Conservation (phyloP, 2,329 filamentous ascomycete species). For the Aschersonia sp. region DNA sequence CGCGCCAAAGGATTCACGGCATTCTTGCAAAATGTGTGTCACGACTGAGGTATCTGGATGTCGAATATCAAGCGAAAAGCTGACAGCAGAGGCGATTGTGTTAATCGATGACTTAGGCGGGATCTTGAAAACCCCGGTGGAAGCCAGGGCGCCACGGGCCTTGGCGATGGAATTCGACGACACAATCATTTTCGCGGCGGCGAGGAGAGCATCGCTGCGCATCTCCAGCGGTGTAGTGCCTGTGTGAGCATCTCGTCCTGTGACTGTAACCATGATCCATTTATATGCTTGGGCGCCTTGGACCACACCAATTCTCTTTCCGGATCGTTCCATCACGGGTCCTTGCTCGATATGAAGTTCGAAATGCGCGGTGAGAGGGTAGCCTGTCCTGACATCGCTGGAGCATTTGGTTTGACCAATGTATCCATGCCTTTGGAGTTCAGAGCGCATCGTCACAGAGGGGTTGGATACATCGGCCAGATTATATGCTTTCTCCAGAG, state of each 20-base stretch:
- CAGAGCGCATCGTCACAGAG: slow-evolving; percentile 13
- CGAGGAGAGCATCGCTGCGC: slow-evolving; percentile 19
- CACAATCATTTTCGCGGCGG: slow-evolving; percentile 19
- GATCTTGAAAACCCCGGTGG: slow-evolving; percentile 17
- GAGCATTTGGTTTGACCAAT: slow-evolving; percentile 7
- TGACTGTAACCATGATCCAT: slow-evolving; percentile 16
- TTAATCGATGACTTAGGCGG: slow-evolving; percentile 53
- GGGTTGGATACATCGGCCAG: slow-evolving; percentile 40
- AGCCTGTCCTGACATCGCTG: slow-evolving; percentile 4
- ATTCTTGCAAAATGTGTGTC: slow-evolving; percentile 21
- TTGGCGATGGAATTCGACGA: slow-evolving; percentile 13
- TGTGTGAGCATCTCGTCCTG: slow-evolving; percentile 15
- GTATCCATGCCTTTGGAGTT: slow-evolving; percentile 56
- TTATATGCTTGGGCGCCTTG: slow-evolving; percentile 17
- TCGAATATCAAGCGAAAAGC: slow-evolving; percentile 53
- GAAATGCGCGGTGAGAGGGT: slow-evolving; percentile 63
- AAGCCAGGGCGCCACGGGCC: slow-evolving; percentile 11
- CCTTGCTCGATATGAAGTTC: slow-evolving; percentile 73
- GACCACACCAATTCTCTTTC: slow-evolving; percentile 16
- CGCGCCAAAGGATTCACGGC: slow-evolving; percentile 9
- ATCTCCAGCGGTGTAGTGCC: slow-evolving; percentile 17
- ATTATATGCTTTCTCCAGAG: slow-evolving; percentile 45
- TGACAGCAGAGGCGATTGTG: slow-evolving; percentile 52
- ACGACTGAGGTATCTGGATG: slow-evolving; percentile 39
- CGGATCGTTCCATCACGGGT: slow-evolving; percentile 39